A percentile compares a stretch with the other conserved stretches of the same genome.
Evolutionary conservation across 139 green algal genomes (phyloP).

Genomic region (Micractinium conductrix): DNA sequence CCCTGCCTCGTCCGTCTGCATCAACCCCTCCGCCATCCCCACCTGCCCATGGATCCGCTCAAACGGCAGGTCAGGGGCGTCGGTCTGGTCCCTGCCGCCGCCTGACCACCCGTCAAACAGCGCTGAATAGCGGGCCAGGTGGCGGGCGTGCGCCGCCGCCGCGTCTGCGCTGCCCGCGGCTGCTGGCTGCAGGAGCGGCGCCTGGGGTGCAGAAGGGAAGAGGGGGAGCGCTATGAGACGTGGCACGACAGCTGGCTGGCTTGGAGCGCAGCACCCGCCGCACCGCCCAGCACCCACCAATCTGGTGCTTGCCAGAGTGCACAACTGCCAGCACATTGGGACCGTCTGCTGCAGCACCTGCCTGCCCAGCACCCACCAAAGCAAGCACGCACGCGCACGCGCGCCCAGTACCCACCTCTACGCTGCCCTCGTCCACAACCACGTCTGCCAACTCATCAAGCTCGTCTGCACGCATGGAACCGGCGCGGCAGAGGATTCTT

Average conservation of each 20-base stretch:
- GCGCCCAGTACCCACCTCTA: not conserved
- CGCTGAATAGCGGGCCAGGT: not conserved
- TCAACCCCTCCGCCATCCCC: too few relatives aligned
- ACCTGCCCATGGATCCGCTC: not conserved
- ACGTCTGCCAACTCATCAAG: constrained; percentile 6
- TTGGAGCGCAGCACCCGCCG: not conserved
- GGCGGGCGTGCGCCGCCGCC: too few relatives aligned
- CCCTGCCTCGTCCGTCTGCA: too few relatives aligned
- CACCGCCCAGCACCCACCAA: not conserved
- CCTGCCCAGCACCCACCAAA: not conserved
- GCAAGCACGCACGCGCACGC: not conserved
- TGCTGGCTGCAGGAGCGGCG: not conserved
- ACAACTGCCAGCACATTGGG: not conserved
- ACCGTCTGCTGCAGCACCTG: not conserved
- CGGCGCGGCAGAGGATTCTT: too few relatives aligned
- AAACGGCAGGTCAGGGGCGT: not conserved
- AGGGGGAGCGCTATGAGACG: not conserved
- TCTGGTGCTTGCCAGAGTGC: not conserved
- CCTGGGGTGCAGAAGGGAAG: not conserved
- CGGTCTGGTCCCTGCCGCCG: not conserved
- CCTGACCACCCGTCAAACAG: not conserved
- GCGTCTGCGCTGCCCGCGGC: too few relatives aligned
- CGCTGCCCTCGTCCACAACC: not conserved
- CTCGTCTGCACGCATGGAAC: too few relatives aligned
- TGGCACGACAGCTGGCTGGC: not conserved